A percentile compares a stretch with the other conserved stretches of the same genome.
Conservation (phyloP, 2,329 filamentous ascomycete genomes). For the Exophiala dermatitidis region DNA sequence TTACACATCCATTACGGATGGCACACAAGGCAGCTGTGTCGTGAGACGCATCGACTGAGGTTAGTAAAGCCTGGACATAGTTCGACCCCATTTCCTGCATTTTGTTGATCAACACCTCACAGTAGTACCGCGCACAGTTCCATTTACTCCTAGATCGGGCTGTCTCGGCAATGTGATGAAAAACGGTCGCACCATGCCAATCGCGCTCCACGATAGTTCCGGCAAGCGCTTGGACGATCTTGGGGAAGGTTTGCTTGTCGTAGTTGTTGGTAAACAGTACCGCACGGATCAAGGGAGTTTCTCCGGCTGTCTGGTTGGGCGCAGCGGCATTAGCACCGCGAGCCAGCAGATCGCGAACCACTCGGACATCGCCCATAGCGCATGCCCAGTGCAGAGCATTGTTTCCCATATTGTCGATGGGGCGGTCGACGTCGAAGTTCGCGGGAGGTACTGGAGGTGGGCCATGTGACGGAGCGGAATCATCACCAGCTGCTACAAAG, state of each 20-base stretch:
- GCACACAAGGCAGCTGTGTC: slow-evolving; percentile 87
- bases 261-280: slow-evolving; percentile 96
- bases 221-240: slow-evolving; percentile 73
- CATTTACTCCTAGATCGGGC: slow-evolving; percentile 81
- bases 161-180: slow-evolving; percentile 88
- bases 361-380: slow-evolving; percentile 91
- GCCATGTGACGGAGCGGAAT: slow-evolving; percentile 53
- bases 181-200: slow-evolving; percentile 74
- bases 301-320: slow-evolving; percentile 66
- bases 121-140: slow-evolving; percentile 83
- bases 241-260: slow-evolving; percentile 84
- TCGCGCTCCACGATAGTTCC: slow-evolving; percentile 75
- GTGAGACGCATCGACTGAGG: slow-evolving; percentile 74
- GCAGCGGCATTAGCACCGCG: slow-evolving; percentile 72
- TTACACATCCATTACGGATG: slow-evolving; percentile 78
- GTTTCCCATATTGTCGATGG: slow-evolving; percentile 89
- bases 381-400: slow-evolving; percentile 95
- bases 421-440: slow-evolving; percentile 80
- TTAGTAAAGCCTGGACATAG: slow-evolving; percentile 68
- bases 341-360: slow-evolving; percentile 77
- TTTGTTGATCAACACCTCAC: slow-evolving; percentile 83
- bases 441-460: slow-evolving; percentile 69
- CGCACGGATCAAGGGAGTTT: slow-evolving; percentile 89
- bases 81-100: slow-evolving; percentile 70
- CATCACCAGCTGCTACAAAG: slow-evolving; percentile 79